Evolutionary conservation across 208 protist genomes (phyloP).

Genomic region (Phytomonas sp.): DNA sequence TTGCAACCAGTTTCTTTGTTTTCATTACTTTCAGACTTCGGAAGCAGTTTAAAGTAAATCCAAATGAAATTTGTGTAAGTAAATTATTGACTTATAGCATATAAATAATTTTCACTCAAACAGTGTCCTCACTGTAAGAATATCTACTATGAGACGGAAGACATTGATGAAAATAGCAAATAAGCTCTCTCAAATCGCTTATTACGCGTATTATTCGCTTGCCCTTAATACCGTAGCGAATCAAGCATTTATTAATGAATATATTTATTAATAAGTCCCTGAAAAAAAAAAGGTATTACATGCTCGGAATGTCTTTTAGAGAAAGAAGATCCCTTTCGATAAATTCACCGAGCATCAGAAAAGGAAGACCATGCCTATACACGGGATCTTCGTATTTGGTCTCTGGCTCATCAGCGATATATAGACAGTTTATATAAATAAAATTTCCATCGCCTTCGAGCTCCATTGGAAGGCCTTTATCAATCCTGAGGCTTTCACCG

Average conservation of each 20-base stretch:
- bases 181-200: neutral
- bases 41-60: no score
- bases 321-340: neutral
- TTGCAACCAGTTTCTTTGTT: no score
- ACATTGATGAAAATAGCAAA: constrained; percentile 9
- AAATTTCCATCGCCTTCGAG: neutral
- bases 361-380: neutral
- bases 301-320: neutral
- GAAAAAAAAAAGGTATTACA: neutral
- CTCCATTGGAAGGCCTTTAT: neutral
- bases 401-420: neutral
- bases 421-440: neutral
- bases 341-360: neutral
- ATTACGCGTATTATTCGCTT: neutral
- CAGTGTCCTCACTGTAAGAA: neutral
- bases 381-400: neutral
- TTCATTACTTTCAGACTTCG: no score
- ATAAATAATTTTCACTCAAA: no score
- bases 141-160: neutral
- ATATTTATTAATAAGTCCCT: neutral
- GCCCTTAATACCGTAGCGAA: neutral
- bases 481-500: neutral
- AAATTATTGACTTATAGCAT: no score
- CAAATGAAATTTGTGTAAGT: no score
- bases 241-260: neutral